Evolutionary conservation across 805 yeast species (phyloP).

Genomic region (Barnettozyma vustinii): DNA sequence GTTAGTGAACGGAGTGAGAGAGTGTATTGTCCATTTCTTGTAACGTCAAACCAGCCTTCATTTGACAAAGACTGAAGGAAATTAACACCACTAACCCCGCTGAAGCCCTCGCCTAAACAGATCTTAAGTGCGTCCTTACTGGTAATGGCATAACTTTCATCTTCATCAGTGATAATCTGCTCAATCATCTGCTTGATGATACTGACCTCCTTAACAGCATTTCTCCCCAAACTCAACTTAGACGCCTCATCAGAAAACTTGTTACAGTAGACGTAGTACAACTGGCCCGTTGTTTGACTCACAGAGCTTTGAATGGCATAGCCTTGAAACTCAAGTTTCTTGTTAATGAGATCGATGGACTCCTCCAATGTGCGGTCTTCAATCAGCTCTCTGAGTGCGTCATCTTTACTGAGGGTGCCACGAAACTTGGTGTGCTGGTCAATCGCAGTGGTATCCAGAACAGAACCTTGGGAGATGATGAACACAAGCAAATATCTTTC

Average conservation of each 20-base stretch:
- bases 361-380: not conserved
- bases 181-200: constrained; percentile 38
- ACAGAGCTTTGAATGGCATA: constrained; percentile 33
- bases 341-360: constrained; percentile 24
- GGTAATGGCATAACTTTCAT: constrained; percentile 31
- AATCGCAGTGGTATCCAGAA: constrained; percentile 12
- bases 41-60: constrained; percentile 50
- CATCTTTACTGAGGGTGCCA: not conserved
- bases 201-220: constrained; percentile 34
- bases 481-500: constrained; percentile 28
- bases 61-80: constrained; percentile 37
- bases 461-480: constrained; percentile 25
- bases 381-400: constrained; percentile 3
- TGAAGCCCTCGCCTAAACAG: constrained; percentile 23
- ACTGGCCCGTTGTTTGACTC: constrained; percentile 30
- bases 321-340: constrained; percentile 26
- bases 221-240: constrained; percentile 29
- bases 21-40: constrained; percentile 28
- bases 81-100: constrained; percentile 34
- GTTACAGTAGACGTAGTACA: constrained; percentile 34
- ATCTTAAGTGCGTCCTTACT: constrained; percentile 20
- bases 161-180: constrained; percentile 25
- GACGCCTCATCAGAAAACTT: constrained; percentile 31
- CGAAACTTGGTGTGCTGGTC: constrained; percentile 6
- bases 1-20: constrained; percentile 38